Conservation (phyloP, 441 rosid species). For the Mallotus repandus region DNA sequence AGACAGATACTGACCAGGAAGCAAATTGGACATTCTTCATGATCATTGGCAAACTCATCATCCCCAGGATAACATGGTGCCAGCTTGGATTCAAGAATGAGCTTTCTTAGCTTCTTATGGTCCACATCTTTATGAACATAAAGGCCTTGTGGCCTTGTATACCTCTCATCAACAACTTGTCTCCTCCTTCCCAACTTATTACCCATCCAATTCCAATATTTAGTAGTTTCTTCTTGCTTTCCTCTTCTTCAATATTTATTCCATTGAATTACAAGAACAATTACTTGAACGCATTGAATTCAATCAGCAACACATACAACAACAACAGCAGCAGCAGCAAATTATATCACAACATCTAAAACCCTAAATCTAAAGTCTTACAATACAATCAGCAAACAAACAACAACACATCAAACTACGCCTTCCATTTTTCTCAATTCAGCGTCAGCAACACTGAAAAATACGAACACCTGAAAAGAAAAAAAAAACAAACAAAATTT, state of each 20-base stretch:
- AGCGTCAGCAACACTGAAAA: neutral
- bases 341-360: neutral
- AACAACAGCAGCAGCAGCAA: no score
- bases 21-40: slow-evolving; percentile 98
- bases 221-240: neutral
- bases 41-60: slow-evolving; percentile 69
- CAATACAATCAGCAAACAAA: neutral
- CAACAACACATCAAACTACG: slow-evolving; percentile 1
- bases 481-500: neutral
- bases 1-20: slow-evolving; percentile 67
- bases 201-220: slow-evolving; percentile 59
- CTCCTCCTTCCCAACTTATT: slow-evolving; percentile 90
- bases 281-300: neutral
- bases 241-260: slow-evolving; percentile 19
- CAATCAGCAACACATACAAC: neutral
- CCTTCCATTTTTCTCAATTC: slow-evolving; percentile 8
- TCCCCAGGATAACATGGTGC: slow-evolving; percentile 98
- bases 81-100: slow-evolving; percentile 91
- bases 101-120: slow-evolving; percentile 88
- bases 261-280: slow-evolving; percentile 17
- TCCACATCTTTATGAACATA: slow-evolving; percentile 89
- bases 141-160: slow-evolving; percentile 89
- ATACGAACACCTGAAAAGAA: slow-evolving; percentile 4
- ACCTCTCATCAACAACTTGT: slow-evolving; percentile 89
- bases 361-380: slow-evolving; percentile 8